A percentile compares a stretch with the other conserved stretches of the same genome.
These are phyloP conservation scores for Pythium grandisporangium DNA, from an alignment of 352 stramenopile genomes.

Conservation along the genomic window DNA sequence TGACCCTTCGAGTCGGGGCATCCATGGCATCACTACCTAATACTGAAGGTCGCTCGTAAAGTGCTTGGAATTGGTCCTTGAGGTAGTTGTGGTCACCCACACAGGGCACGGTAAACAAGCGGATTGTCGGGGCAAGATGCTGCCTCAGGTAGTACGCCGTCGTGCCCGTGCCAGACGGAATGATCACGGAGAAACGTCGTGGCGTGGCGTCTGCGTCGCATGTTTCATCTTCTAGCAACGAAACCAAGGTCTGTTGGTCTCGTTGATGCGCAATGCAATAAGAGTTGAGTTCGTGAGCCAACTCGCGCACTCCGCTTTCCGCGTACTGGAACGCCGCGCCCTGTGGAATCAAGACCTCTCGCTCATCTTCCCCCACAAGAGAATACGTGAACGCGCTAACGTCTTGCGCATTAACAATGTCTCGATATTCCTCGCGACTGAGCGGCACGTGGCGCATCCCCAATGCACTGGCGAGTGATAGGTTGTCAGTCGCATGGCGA, in stretches of 20 bases:
- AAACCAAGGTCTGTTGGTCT: no score
- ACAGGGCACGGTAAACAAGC: conserved; percentile 60
- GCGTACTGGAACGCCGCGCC: conserved; percentile 60
- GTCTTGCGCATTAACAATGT: conserved; percentile 32
- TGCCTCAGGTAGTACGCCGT: conserved; percentile 76
- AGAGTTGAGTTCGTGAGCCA: conserved; percentile 66
- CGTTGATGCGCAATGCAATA: conserved; percentile 25
- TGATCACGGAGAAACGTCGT: conserved; percentile 38
- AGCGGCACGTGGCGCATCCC: conserved; percentile 69
- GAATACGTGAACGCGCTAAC: conserved; percentile 1
- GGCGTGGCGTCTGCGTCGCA: neutral
- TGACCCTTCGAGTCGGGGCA: neutral
- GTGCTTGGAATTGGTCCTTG: conserved; percentile 31
- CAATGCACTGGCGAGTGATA: conserved; percentile 25
- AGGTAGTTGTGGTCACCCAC: conserved; percentile 60
- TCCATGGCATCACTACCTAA: no score
- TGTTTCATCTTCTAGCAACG: neutral
- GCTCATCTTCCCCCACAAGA: neutral
- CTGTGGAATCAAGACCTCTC: conserved; percentile 47
- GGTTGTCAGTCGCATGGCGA: no score
- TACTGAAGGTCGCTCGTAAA: conserved; percentile 15
- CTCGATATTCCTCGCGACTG: conserved; percentile 23
- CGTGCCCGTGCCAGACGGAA: conserved; percentile 70
- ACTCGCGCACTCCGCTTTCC: conserved; percentile 34
- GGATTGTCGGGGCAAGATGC: conserved; percentile 30